Percentiles rank a stretch among this genome's conserved stretches.
Evolutionary conservation across 148 eudicot genomes (phyloP).

Genomic region (Camellia japonica): DNA sequence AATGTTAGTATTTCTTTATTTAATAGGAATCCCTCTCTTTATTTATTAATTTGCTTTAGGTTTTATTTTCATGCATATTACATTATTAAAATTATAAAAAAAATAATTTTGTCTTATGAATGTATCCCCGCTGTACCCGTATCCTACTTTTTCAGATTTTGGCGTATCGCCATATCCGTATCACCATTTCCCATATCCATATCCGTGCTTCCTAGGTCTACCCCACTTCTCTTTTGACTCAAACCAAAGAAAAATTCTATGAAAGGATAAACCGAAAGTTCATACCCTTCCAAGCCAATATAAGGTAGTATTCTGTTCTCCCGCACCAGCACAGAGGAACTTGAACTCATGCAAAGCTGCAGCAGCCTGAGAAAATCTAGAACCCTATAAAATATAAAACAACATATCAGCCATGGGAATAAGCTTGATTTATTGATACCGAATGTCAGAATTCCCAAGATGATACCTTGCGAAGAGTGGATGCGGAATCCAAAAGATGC

Average conservation of each 20-base stretch:
- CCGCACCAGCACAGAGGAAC: constrained; percentile 46
- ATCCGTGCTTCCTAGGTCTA: background rate
- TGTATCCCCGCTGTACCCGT: too few relatives aligned
- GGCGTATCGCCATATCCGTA: too few relatives aligned
- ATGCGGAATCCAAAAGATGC: constrained; percentile 83
- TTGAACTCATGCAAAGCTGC: constrained; percentile 86
- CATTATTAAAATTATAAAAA: too few relatives aligned
- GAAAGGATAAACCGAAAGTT: background rate
- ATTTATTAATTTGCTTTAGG: too few relatives aligned
- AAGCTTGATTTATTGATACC: background rate
- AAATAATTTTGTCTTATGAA: too few relatives aligned
- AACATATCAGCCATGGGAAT: constrained; percentile 6
- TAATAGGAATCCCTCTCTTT: too few relatives aligned
- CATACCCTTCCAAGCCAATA: constrained; percentile 95
- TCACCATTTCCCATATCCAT: too few relatives aligned
- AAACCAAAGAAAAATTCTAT: background rate
- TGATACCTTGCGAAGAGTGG: constrained; percentile 85
- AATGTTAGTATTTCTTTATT: too few relatives aligned
- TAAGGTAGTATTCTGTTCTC: constrained; percentile 46
- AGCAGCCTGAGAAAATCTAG: constrained; percentile 91
- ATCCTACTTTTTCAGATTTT: too few relatives aligned
- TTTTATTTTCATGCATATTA: too few relatives aligned
- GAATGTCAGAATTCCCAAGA: background rate
- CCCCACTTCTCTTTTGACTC: background rate
- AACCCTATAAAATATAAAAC: constrained; percentile 49